Percentiles rank a stretch among this genome's conserved stretches.
These are phyloP conservation scores for Nothomitra cinnamomea DNA, from an alignment of 2,329 filamentous ascomycete species.

Conservation along the genomic window DNA sequence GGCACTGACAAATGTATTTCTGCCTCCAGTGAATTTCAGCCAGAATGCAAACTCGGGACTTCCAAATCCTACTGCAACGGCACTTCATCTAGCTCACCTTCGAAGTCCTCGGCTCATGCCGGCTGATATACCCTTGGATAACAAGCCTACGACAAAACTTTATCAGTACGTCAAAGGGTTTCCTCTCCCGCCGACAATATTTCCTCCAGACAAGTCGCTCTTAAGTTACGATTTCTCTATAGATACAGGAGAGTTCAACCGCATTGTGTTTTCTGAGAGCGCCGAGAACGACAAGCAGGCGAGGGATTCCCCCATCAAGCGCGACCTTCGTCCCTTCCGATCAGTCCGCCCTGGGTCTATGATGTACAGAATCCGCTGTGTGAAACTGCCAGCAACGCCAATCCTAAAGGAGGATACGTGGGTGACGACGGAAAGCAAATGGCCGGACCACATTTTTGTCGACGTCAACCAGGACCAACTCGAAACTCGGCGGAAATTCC, in stretches of 20 bases:
- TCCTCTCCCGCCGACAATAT: conserved; percentile 28
- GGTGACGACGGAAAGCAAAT: conserved; percentile 45
- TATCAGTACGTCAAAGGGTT: conserved; percentile 30
- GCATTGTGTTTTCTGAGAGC: neutral
- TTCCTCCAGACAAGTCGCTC: conserved; percentile 23
- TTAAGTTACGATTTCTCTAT: conserved; percentile 31
- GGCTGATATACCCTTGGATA: conserved; percentile 10
- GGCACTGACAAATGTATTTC: neutral
- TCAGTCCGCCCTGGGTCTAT: conserved; percentile 21
- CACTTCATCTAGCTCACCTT: conserved; percentile 42
- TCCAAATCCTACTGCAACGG: conserved; percentile 28
- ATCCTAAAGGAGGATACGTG: conserved; percentile 32
- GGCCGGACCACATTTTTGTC: conserved; percentile 56
- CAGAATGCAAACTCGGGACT: conserved; percentile 8
- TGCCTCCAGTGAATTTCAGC: neutral
- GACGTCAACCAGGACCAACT: conserved; percentile 41
- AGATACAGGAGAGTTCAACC: conserved; percentile 8
- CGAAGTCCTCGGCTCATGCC: conserved; percentile 32
- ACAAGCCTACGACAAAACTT: conserved; percentile 10
- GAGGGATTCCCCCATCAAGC: conserved; percentile 22
- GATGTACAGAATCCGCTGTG: conserved; percentile 53
- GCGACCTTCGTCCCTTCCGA: conserved; percentile 1
- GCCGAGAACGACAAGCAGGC: conserved; percentile 17
- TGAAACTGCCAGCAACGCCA: conserved; percentile 23
- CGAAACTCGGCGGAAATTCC: conserved; percentile 47